phyloP scores from a whole-genome alignment of 2,329 filamentous ascomycete species.

The Pseudocercospora eumusae region DNA sequence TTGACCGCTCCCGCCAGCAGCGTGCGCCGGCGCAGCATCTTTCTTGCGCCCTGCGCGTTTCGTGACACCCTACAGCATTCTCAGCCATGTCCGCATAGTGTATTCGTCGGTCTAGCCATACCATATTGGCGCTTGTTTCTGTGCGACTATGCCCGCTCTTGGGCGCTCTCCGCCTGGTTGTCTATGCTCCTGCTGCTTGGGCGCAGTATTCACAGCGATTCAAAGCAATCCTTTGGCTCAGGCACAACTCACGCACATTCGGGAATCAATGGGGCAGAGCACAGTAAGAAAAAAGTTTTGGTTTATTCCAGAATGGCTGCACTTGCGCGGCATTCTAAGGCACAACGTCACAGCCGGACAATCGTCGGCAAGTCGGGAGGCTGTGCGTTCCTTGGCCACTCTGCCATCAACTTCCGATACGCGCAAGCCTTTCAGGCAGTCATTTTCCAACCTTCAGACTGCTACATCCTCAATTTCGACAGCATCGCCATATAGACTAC shows the following conservation, averaged over 20 bases:
- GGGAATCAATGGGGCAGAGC: slow-evolving; percentile 4
- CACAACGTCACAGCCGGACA: slow-evolving; percentile 3
- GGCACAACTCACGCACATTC: background rate
- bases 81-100: background rate
- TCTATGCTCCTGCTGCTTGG: slow-evolving; percentile 2
- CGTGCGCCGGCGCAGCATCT: slow-evolving; percentile 48
- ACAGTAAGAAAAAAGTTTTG: slow-evolving; percentile 4
- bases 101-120: background rate
- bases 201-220: background rate
- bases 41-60: slow-evolving; percentile 62
- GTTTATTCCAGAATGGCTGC: slow-evolving; percentile 6
- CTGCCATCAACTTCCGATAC: slow-evolving; percentile 1
- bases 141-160: slow-evolving; percentile 5
- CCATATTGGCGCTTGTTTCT: slow-evolving; percentile 1
- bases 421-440: slow-evolving; percentile 7
- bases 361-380: background rate
- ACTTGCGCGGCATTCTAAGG: slow-evolving; percentile 1
- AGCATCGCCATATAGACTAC: background rate
- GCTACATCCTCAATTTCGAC: slow-evolving; percentile 2
- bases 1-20: slow-evolving; percentile 46
- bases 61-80: slow-evolving; percentile 51
- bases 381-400: background rate
- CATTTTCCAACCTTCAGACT: background rate
- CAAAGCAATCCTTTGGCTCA: background rate
- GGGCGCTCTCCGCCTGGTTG: background rate